Percentiles rank a stretch among this genome's conserved stretches.
phyloP scores from a whole-genome alignment of 1,284 basidiomycete species.

The Macrocystidia cucumis region DNA sequence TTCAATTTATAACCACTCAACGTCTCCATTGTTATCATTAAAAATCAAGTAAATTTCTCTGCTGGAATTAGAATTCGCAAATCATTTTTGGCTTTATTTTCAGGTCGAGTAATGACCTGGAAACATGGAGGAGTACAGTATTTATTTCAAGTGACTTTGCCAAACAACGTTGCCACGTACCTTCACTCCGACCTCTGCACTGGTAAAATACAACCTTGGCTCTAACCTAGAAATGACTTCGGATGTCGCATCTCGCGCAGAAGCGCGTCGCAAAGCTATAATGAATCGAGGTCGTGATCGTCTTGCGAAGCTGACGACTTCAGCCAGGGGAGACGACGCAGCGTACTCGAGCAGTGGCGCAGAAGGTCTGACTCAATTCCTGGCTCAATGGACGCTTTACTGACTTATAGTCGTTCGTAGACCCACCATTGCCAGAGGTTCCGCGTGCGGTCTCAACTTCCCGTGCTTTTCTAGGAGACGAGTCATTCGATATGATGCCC shows the following conservation, averaged over 20 bases:
- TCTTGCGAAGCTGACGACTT: conserved; percentile 66
- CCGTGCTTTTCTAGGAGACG: conserved; percentile 58
- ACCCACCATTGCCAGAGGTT: conserved; percentile 33
- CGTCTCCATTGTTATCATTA: no score
- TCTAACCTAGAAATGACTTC: neutral
- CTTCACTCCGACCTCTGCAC: no score
- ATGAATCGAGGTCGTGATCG: conserved; percentile 61
- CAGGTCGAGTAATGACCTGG: no score
- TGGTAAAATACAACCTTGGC: neutral
- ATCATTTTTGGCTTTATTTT: no score
- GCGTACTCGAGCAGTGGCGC: conserved; percentile 50
- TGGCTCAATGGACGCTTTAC: conserved; percentile 5
- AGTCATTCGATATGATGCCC: conserved; percentile 32
- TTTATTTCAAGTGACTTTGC: no score
- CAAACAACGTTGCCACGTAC: no score
- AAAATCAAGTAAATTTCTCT: no score
- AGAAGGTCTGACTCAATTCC: conserved; percentile 12
- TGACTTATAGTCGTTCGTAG: conserved; percentile 16
- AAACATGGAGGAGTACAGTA: no score
- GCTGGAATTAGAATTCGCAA: no score
- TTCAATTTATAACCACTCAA: no score
- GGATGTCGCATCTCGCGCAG: conserved; percentile 56
- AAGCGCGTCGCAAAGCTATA: conserved; percentile 69
- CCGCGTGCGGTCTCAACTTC: conserved; percentile 24
- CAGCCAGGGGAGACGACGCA: conserved; percentile 65